phyloP scores from a whole-genome alignment of 495 filamentous ascomycete species.

The Tetracladium setigerum region DNA sequence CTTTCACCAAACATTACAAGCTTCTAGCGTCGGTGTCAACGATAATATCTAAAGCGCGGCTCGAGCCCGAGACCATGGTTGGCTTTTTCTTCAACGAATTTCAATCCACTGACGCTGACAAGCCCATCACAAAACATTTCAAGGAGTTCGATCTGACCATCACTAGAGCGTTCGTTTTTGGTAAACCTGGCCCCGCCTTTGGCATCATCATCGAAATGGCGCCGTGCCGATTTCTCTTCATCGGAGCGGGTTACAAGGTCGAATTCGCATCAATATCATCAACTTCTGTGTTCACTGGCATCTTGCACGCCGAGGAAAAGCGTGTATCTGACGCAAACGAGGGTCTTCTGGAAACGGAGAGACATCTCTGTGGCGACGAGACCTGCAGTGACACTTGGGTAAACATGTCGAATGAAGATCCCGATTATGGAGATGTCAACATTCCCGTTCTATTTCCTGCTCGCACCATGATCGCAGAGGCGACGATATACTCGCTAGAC shows the following conservation, averaged over 20 bases:
- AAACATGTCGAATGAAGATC: slow-evolving; percentile 41
- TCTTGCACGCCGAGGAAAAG: slow-evolving; percentile 35
- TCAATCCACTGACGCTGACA: background rate
- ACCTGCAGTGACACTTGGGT: slow-evolving; percentile 35
- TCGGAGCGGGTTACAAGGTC: slow-evolving; percentile 41
- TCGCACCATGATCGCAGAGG: slow-evolving; percentile 38
- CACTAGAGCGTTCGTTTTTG: slow-evolving; percentile 40
- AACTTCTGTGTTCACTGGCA: slow-evolving; percentile 32
- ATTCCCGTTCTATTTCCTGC: slow-evolving; percentile 39
- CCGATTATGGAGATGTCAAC: slow-evolving; percentile 40
- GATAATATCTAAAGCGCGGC: slow-evolving; percentile 27
- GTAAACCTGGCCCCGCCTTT: slow-evolving; percentile 27
- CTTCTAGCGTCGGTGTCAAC: slow-evolving; percentile 27
- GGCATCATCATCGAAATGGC: slow-evolving; percentile 35
- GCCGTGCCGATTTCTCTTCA: slow-evolving; percentile 33
- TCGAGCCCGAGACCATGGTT: slow-evolving; percentile 31
- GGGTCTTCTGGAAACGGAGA: slow-evolving; percentile 30
- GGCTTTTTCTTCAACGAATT: slow-evolving; percentile 44
- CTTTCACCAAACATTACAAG: slow-evolving; percentile 31
- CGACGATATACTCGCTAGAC: no score
- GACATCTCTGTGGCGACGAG: slow-evolving; percentile 39
- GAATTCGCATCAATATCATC: slow-evolving; percentile 22
- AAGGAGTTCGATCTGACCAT: slow-evolving; percentile 30
- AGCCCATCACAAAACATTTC: slow-evolving; percentile 19
- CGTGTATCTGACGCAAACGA: slow-evolving; percentile 33